Base-by-base conservation (phyloP, 116 monocot genomes). In the Posidonia oceanica region DNA sequence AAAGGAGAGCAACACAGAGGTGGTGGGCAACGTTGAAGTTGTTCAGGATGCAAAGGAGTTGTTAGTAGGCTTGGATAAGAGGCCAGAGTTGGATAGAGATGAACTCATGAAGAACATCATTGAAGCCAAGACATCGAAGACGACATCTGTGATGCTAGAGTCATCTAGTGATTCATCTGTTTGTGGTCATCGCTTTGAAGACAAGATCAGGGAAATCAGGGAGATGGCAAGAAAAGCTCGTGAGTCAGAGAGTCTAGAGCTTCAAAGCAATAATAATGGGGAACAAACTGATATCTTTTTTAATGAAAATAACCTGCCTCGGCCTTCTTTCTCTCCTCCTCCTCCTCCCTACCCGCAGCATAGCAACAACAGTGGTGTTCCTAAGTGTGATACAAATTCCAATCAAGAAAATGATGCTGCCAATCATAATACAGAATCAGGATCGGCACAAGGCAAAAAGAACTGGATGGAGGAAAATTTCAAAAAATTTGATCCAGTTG, bases 291-390 rank as follows among this genome's bases (percentile, higher is more conserved):
- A 78, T 17, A 29, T 40, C 40, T 48, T 55, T 23, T 51, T 52
- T 3, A 18, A 57, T 23, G 36, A 17, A 39, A 18, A 63, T 63
- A 3, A 4, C 20, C 7, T 60, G 85, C 82, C 72, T 91, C 91
- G n/a, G 87, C 91, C 72, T 87, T 91, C 87, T 87, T 85, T 70
- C 76, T 89, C 91, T 52, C 87, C 77, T 97, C 96, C 63, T 91
- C 91, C 56, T 91, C 96, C 73, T 91, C 96, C 73, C 69, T 91
- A 0, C 85, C 89, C 36, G 83, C 83, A 66, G 89, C 88, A 69
- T 91, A 37, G 79, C 83, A 76, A 73, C n/a, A n/a, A n/a, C n/a
- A n/a, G n/a, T n/a, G n/a, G n/a, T n/a, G n/a, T n/a, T n/a, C n/a
- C n/a, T n/a, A n/a, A n/a, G n/a, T n/a, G n/a, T n/a, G n/a, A n/a